Percentiles rank a stretch among this genome's conserved stretches.
Evolutionary conservation across 106 monocot species (phyloP).

Genomic region (Apostasia shenzhenica): DNA sequence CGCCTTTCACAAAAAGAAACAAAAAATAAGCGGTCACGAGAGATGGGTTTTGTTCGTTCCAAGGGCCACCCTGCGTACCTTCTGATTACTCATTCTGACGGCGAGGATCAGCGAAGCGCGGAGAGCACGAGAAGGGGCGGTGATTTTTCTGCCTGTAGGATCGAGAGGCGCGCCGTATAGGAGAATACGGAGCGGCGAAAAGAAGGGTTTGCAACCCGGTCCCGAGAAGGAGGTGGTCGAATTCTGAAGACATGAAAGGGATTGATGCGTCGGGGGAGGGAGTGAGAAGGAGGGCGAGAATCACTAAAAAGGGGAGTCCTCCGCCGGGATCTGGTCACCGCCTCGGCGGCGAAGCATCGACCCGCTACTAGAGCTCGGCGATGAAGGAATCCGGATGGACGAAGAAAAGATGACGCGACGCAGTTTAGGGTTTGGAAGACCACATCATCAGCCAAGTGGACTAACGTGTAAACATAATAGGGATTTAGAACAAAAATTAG

Average conservation of each 20-base stretch:
- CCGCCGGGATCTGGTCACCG: slow-evolving; percentile 4
- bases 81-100: slow-evolving; percentile 8
- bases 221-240: not conserved
- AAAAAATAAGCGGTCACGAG: not conserved
- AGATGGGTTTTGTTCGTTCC: not conserved
- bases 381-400: not conserved
- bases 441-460: not conserved
- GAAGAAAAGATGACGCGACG: not conserved
- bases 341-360: slow-evolving; percentile 5
- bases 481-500: too few species aligned
- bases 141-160: not conserved
- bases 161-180: not conserved
- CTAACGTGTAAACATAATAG: too few species aligned
- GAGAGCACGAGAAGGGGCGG: not conserved
- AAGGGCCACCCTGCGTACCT: not conserved
- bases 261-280: not conserved
- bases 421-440: not conserved
- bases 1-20: not conserved
- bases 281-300: not conserved
- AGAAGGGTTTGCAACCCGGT: slow-evolving; percentile 4
- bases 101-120: not conserved
- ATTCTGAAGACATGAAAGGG: slow-evolving; percentile 12
- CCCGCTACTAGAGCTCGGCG: not conserved
- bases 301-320: not conserved
- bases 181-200: not conserved